Percentiles rank a stretch among this genome's conserved stretches.
Evolutionary conservation across 371 early-diverging fungal species (phyloP).

Genomic region (Actinomortierella wolfii): DNA sequence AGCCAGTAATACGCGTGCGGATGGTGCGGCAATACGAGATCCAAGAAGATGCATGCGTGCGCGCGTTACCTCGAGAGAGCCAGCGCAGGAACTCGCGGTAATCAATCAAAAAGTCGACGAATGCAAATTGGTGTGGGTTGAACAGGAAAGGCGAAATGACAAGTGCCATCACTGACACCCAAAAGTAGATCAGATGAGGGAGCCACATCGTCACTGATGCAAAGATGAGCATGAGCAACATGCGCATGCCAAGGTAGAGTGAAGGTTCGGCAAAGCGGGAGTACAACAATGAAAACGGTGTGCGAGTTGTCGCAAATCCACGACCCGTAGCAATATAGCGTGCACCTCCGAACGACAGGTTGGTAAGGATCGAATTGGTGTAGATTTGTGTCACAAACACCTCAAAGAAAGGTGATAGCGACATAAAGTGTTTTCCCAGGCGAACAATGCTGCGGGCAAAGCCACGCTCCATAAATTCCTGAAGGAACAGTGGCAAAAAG

Average conservation of each 20-base stretch:
- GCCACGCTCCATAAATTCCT: constrained; percentile 87
- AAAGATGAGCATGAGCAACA: constrained; percentile 75
- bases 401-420: constrained; percentile 87
- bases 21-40: constrained; percentile 73
- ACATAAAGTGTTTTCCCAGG: constrained; percentile 81
- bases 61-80: constrained; percentile 81
- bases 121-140: constrained; percentile 83
- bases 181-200: constrained; percentile 83
- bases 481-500: constrained; percentile 85
- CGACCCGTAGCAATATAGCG: constrained; percentile 90
- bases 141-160: constrained; percentile 81
- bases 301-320: constrained; percentile 88
- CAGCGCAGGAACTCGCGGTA: constrained; percentile 82
- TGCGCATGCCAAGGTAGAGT: constrained; percentile 79
- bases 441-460: constrained; percentile 76
- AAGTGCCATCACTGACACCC: constrained; percentile 81
- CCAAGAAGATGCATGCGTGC: constrained; percentile 80
- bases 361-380: constrained; percentile 79
- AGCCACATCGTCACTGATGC: constrained; percentile 74
- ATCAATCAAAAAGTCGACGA: constrained; percentile 77
- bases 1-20: constrained; percentile 79
- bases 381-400: constrained; percentile 92
- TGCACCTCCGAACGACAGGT: constrained; percentile 86
- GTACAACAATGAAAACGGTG: constrained; percentile 78
- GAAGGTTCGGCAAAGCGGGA: constrained; percentile 80